A percentile compares a stretch with the other conserved stretches of the same genome.
Conservation (phyloP, 441 rosid species). For the Capsella rubella region DNA sequence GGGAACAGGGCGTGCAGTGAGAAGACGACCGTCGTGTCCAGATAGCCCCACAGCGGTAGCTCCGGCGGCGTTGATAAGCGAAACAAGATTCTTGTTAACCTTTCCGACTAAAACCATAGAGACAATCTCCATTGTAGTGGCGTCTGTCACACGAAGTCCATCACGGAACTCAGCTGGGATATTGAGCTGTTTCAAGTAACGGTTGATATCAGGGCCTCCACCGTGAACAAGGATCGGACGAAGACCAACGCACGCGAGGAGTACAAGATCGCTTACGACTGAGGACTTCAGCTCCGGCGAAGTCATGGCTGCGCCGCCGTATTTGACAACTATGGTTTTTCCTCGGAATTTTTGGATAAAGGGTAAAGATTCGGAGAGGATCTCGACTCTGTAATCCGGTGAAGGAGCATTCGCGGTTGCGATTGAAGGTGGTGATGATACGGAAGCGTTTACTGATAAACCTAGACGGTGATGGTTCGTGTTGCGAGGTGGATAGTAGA, state of each 20-base stretch:
- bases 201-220: constrained; percentile 92
- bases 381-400: constrained; percentile 64
- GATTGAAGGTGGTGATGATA: constrained; percentile 24
- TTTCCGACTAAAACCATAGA: constrained; percentile 93
- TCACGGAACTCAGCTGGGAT: constrained; percentile 80
- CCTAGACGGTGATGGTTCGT: constrained; percentile 16
- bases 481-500: constrained; percentile 30
- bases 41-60: constrained; percentile 89
- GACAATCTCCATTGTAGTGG: constrained; percentile 89
- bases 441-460: constrained; percentile 38
- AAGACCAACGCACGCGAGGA: constrained; percentile 87
- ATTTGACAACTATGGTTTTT: constrained; percentile 86
- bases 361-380: constrained; percentile 86
- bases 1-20: constrained; percentile 76
- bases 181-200: constrained; percentile 73
- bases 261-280: constrained; percentile 81
- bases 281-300: constrained; percentile 74
- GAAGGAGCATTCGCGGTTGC: constrained; percentile 22
- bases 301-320: constrained; percentile 98
- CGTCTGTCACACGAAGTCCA: constrained; percentile 91
- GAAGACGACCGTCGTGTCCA: constrained; percentile 89
- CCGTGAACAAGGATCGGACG: constrained; percentile 94
- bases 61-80: constrained; percentile 81
- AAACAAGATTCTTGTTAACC: constrained; percentile 83
- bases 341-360: constrained; percentile 91